phyloP scores from a whole-genome alignment of 768 basidiomycete genomes.

The Auricularia cornea region DNA sequence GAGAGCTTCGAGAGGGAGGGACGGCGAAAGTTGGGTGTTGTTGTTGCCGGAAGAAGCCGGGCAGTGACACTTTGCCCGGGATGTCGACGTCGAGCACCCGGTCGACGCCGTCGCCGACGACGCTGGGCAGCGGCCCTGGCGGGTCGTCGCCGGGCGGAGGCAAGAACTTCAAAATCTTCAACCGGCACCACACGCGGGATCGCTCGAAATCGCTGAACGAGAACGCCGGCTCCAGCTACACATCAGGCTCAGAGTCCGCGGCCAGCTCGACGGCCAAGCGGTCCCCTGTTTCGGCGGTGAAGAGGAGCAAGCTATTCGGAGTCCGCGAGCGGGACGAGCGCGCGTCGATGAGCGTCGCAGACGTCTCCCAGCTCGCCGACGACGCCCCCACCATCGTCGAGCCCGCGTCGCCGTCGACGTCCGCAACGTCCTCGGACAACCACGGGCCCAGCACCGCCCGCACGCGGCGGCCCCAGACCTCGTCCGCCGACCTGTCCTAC shows the following conservation, averaged over 20 bases:
- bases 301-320: conserved; percentile 28
- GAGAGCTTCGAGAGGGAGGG: no score
- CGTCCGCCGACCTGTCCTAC: conserved; percentile 28
- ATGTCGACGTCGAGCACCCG: not conserved
- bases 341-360: conserved; percentile 13
- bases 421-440: conserved; percentile 44
- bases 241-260: conserved; percentile 36
- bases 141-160: conserved; percentile 26
- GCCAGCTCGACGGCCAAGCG: conserved; percentile 24
- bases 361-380: conserved; percentile 30
- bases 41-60: no score
- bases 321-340: conserved; percentile 15
- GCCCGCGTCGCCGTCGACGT: conserved; percentile 32
- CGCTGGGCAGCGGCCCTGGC: not conserved
- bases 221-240: conserved; percentile 26
- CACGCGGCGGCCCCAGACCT: conserved; percentile 38
- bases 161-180: conserved; percentile 61
- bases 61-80: not conserved
- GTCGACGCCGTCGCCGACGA: conserved; percentile 1
- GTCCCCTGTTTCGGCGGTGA: conserved; percentile 3
- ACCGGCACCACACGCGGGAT: conserved; percentile 51
- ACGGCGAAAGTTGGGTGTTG: no score
- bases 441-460: conserved; percentile 32
- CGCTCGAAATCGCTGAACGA: conserved; percentile 47
- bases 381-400: conserved; percentile 64